phyloP scores from a whole-genome alignment of 192 early-diverging fungal species.

The Paraglomus occultum region DNA sequence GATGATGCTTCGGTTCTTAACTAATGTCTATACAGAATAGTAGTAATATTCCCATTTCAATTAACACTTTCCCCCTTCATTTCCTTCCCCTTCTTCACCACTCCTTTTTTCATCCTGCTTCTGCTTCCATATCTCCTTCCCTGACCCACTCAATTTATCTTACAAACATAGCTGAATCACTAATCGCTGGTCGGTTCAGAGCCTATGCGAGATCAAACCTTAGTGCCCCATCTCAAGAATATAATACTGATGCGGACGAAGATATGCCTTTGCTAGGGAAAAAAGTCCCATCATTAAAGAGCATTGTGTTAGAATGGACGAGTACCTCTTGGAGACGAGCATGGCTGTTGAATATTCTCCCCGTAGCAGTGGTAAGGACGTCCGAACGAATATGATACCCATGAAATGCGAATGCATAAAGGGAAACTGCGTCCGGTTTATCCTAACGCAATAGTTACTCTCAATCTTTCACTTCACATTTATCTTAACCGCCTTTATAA shows the following conservation, averaged over 20 bases:
- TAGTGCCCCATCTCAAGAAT: neutral
- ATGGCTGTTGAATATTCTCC: slow-evolving; percentile 47
- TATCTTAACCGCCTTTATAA: slow-evolving; percentile 35
- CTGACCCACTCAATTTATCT: neutral
- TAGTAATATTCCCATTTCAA: no score
- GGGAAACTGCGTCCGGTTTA: neutral
- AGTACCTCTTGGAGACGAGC: slow-evolving; percentile 40
- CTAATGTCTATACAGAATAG: neutral
- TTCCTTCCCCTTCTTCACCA: no score
- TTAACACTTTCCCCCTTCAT: no score
- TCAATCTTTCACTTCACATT: slow-evolving; percentile 29
- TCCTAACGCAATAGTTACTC: neutral
- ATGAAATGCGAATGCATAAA: neutral
- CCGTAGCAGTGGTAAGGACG: slow-evolving; percentile 43
- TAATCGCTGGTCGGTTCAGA: neutral
- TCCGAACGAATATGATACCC: no score
- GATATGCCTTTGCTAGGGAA: slow-evolving; percentile 34
- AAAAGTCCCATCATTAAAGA: slow-evolving; percentile 23
- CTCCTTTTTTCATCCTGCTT: no score
- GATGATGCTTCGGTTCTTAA: neutral
- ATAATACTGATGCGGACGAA: slow-evolving; percentile 27
- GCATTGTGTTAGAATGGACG: slow-evolving; percentile 38
- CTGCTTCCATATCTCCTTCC: no score
- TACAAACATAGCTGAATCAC: neutral
- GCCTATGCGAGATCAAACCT: neutral